Evolutionary conservation across 345 rosid genomes (phyloP).

Genomic region (Syzygium grande): DNA sequence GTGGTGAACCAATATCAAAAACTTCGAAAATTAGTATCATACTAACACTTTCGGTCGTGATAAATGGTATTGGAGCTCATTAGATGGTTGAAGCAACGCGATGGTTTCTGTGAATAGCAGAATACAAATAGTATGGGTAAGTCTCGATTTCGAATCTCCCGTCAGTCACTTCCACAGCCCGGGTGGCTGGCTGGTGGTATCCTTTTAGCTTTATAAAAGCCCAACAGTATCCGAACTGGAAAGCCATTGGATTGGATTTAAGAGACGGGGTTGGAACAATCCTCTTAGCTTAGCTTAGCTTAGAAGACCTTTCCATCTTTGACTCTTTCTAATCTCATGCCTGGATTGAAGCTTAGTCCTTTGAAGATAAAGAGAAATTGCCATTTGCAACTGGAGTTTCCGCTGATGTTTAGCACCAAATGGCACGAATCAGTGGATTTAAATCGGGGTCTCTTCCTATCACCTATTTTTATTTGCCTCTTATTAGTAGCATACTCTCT

Average conservation of each 20-base stretch:
- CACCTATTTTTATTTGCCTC: background rate
- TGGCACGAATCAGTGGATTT: background rate
- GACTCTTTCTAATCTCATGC: background rate
- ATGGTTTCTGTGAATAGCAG: background rate
- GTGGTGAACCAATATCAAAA: background rate
- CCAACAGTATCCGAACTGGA: background rate
- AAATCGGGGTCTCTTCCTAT: background rate
- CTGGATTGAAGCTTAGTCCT: background rate
- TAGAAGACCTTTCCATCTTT: background rate
- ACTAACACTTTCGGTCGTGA: background rate
- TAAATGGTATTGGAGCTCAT: background rate
- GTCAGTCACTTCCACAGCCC: background rate
- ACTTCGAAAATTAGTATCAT: background rate
- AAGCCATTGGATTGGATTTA: background rate
- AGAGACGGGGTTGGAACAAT: background rate
- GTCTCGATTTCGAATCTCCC: background rate
- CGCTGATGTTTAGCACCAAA: background rate
- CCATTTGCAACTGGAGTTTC: background rate
- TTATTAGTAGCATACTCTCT: background rate
- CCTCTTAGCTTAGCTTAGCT: background rate
- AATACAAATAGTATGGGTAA: background rate
- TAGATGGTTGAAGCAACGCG: background rate
- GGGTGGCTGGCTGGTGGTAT: background rate
- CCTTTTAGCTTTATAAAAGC: background rate
- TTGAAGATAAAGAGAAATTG: background rate